A percentile compares a stretch with the other conserved stretches of the same genome.
phyloP scores from a whole-genome alignment of 352 stramenopile genomes.

The Pythium scleroteichum region DNA sequence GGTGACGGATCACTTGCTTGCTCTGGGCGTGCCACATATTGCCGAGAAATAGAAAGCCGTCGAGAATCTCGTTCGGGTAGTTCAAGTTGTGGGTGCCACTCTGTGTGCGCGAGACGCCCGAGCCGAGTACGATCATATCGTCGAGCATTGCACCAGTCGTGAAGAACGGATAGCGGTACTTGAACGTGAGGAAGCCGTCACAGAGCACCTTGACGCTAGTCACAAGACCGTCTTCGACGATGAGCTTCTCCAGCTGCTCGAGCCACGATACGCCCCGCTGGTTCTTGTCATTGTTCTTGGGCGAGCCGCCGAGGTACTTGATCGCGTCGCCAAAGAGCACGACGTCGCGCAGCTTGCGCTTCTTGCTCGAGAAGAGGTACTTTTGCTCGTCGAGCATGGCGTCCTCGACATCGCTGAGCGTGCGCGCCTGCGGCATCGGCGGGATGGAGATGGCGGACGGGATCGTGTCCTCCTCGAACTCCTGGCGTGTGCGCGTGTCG shows the following conservation, averaged over 20 bases:
- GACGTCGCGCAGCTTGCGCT: slow-evolving; percentile 76
- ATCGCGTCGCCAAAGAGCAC: slow-evolving; percentile 79
- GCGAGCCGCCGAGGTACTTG: slow-evolving; percentile 32
- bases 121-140: slow-evolving; percentile 46
- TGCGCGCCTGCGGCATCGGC: slow-evolving; percentile 39
- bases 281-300: slow-evolving; percentile 20
- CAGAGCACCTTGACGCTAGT: slow-evolving; percentile 72
- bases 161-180: slow-evolving; percentile 86
- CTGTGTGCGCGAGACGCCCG: slow-evolving; percentile 61
- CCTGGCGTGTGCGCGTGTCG: slow-evolving; percentile 50
- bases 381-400: slow-evolving; percentile 64
- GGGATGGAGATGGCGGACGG: slow-evolving; percentile 75
- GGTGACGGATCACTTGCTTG: slow-evolving; percentile 67
- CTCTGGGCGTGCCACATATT: slow-evolving; percentile 90
- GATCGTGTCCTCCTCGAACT: slow-evolving; percentile 77
- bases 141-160: slow-evolving; percentile 69
- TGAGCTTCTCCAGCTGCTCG: slow-evolving; percentile 54
- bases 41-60: slow-evolving; percentile 83
- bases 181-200: slow-evolving; percentile 86
- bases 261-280: slow-evolving; percentile 44
- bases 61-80: slow-evolving; percentile 88
- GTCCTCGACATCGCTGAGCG: slow-evolving; percentile 57
- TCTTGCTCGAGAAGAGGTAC: slow-evolving; percentile 71
- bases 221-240: slow-evolving; percentile 74
- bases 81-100: slow-evolving; percentile 87